Evolutionary conservation across 164 flowering plant genomes (phyloP), one percentile per base, ranked within the genome.

Genomic region (Vitis rupestris): DNA sequence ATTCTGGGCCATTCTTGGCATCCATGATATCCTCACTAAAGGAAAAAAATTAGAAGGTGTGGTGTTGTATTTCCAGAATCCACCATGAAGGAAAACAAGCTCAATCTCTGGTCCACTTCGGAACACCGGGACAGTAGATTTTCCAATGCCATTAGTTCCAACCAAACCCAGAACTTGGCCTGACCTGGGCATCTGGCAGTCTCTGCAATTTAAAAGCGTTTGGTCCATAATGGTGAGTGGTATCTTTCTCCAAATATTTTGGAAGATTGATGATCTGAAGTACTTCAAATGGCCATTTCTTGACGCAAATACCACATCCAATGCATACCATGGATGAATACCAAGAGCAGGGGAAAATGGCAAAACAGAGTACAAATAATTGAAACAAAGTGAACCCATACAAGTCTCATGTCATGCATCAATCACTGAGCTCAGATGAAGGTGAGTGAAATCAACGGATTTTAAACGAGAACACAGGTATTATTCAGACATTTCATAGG

Each of bases 81-180:
- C 91, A 69, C 91, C 89, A 67, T 74, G 73, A 74, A 87, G 84
- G 59, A 81, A 87, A 65, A 88, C 88, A 70, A 17, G 61, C 60
- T 76, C 80, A 63, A 87, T 69, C 63, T 78, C 85, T 55, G 84
- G 85, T 78, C 72, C 78, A 71, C 80, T 79, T 72, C 19, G 19
- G 4, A 31, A 31, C 37, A 31, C 4, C 37, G 37, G 92, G 4
- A 97, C 97, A 76, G 98, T 96, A 1, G 99, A 93, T 72, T 96
- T 96, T 52, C 99, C 98, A 76, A 96, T 96, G 7, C 99, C 99
- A 83, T 96, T 96, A 54, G 99, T 93, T 66, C 99, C 99, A 77
- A 96, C 99, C 71, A 96, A 81, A 23, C 99, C 99, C 61, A 96
- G 90, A 68, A 96, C 99, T 78, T 96, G 99, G 15, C 99, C 98